These are phyloP conservation scores for Penicillium italicum DNA, from an alignment of 2,329 filamentous ascomycete genomes.

Conservation along the genomic window DNA sequence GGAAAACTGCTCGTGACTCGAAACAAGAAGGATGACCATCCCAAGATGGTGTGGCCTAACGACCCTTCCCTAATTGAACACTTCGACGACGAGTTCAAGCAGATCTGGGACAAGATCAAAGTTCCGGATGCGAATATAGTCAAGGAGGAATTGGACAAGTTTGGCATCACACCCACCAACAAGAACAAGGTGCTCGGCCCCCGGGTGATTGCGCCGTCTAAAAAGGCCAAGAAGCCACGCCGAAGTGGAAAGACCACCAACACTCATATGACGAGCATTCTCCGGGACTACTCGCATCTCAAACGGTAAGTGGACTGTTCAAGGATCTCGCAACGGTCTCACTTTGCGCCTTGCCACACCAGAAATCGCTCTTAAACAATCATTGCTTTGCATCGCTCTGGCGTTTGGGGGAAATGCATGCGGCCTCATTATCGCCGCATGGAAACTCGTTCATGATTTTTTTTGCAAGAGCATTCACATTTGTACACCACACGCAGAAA, in stretches of 20 bases:
- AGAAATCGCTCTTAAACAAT: not conserved
- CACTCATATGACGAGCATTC: conserved; percentile 75
- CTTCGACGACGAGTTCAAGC: conserved; percentile 78
- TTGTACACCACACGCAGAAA: conserved; percentile 16
- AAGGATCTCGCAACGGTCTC: not conserved
- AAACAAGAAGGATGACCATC: conserved; percentile 86
- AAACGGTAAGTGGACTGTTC: conserved; percentile 31
- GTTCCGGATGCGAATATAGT: conserved; percentile 74
- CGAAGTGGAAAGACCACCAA: conserved; percentile 80
- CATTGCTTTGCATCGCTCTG: conserved; percentile 22
- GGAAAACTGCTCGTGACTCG: conserved; percentile 80
- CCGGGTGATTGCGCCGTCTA: conserved; percentile 55
- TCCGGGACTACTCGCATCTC: conserved; percentile 66
- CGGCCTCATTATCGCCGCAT: not conserved
- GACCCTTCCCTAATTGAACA: conserved; percentile 70
- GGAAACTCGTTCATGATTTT: not conserved
- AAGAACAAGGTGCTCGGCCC: conserved; percentile 67
- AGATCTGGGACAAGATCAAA: conserved; percentile 76
- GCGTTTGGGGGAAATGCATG: conserved; percentile 13
- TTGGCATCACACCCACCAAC: conserved; percentile 79
- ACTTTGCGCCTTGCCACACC: not conserved
- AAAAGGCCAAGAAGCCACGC: conserved; percentile 72
- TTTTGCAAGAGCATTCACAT: not conserved
- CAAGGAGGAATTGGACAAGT: conserved; percentile 69
- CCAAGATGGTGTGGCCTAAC: conserved; percentile 84